Conservation (phyloP, 75 land plant genomes). For the Selaginella moellendorffii region DNA sequence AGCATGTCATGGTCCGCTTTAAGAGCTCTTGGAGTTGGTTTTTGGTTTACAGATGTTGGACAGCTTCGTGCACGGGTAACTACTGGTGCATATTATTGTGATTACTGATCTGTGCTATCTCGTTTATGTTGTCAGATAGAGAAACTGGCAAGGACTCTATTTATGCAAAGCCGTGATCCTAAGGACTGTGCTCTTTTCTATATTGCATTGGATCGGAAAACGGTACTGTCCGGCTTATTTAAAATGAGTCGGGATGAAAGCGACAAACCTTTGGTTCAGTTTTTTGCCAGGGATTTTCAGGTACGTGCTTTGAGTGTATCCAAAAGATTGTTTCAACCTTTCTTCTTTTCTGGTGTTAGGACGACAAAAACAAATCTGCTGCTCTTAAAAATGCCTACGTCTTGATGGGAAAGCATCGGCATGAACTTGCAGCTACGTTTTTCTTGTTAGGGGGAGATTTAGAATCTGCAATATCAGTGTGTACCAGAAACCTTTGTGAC, state of each 20-base stretch:
- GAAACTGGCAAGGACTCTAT: slow-evolving; percentile 76
- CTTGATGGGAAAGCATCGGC: slow-evolving; percentile 83
- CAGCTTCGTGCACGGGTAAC: slow-evolving; percentile 57
- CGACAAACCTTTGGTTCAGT: slow-evolving; percentile 74
- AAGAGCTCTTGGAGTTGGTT: slow-evolving; percentile 67
- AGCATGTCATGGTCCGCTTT: slow-evolving; percentile 71
- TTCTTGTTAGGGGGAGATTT: slow-evolving; percentile 88
- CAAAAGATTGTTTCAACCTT: not conserved
- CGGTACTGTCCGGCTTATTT: slow-evolving; percentile 78
- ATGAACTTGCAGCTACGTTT: slow-evolving; percentile 87
- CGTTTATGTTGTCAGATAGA: slow-evolving; percentile 51
- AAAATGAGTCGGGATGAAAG: slow-evolving; percentile 90
- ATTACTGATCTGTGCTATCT: not conserved
- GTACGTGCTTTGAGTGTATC: slow-evolving; percentile 17
- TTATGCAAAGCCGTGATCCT: slow-evolving; percentile 66
- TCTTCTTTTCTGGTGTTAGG: slow-evolving; percentile 5
- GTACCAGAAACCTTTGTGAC: slow-evolving; percentile 87
- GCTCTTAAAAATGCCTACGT: slow-evolving; percentile 98
- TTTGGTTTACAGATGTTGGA: slow-evolving; percentile 62
- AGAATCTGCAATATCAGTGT: slow-evolving; percentile 65
- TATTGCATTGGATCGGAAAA: slow-evolving; percentile 69
- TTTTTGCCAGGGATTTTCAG: slow-evolving; percentile 84
- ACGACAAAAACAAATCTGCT: slow-evolving; percentile 82
- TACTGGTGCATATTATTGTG: too few species aligned
- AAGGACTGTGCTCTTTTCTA: slow-evolving; percentile 82